Evolutionary conservation across 169 alveolate species (phyloP).

Genomic region (Plasmodium reichenowi): DNA sequence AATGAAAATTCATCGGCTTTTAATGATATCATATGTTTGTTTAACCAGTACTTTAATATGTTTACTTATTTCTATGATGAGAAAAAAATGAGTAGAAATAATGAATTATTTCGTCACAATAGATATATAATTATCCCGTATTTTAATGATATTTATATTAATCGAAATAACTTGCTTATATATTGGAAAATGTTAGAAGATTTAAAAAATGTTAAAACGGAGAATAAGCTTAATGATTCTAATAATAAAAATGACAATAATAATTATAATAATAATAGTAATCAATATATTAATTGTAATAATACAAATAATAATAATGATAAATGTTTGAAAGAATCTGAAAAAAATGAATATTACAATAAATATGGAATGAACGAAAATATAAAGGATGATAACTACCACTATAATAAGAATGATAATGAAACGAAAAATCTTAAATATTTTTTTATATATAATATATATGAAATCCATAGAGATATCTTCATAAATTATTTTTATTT

Average conservation of each 20-base stretch:
- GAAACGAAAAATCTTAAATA: conserved; percentile 14
- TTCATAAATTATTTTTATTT: conserved; percentile 65
- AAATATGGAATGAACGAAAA: conserved; percentile 1
- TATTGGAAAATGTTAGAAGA: conserved; percentile 58
- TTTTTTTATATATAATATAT: conserved; percentile 32
- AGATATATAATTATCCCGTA: conserved; percentile 61
- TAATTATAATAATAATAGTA: not conserved
- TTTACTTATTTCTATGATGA: conserved; percentile 60
- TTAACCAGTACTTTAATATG: conserved; percentile 45
- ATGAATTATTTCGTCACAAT: conserved; percentile 36
- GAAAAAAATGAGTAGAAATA: conserved; percentile 33
- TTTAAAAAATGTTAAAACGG: not conserved
- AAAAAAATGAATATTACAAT: not conserved
- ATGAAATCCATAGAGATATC: conserved; percentile 40
- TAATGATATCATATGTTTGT: conserved; percentile 47
- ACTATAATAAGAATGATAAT: conserved; percentile 18
- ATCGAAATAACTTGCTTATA: conserved; percentile 23
- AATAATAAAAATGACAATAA: not conserved
- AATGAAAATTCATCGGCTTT: conserved; percentile 25
- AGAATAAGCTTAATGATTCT: not conserved
- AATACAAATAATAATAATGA: not conserved
- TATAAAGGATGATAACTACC: not conserved
- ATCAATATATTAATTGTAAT: not conserved
- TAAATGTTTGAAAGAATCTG: not conserved
- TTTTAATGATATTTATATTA: conserved; percentile 60